phyloP scores from a whole-genome alignment of 305 asterid genomes.

The Petunia hybrid region DNA sequence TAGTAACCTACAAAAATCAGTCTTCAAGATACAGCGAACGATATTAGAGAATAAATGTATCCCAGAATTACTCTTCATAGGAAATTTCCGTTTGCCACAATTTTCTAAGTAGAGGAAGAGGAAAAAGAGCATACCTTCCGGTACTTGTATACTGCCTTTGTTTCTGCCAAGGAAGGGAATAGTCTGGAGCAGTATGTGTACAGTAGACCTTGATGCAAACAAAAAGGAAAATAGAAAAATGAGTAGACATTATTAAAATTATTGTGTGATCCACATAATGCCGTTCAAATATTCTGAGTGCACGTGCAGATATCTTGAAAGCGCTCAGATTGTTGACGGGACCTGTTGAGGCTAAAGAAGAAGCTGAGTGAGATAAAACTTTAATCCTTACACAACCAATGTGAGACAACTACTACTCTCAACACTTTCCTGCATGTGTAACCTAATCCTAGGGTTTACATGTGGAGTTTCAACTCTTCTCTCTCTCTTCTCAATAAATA shows the following conservation, averaged over 20 bases:
- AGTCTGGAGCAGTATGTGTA: slow-evolving; percentile 93
- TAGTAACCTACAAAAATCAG: background rate
- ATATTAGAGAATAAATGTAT: slow-evolving; percentile 7
- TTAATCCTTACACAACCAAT: no score
- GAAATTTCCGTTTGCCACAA: background rate
- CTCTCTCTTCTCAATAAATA: no score
- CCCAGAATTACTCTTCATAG: background rate
- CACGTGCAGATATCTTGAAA: slow-evolving; percentile 21
- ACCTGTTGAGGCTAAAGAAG: background rate
- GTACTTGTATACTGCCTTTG: slow-evolving; percentile 93
- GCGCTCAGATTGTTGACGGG: background rate
- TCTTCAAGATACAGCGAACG: background rate
- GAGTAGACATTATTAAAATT: background rate
- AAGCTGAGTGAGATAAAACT: slow-evolving; percentile 17
- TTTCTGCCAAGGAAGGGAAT: slow-evolving; percentile 99
- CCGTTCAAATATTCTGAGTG: background rate
- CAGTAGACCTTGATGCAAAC: slow-evolving; percentile 71
- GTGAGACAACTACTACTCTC: no score
- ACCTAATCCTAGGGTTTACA: no score
- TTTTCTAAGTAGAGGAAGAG: background rate
- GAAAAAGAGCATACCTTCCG: slow-evolving; percentile 71
- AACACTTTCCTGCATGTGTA: no score
- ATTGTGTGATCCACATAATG: slow-evolving; percentile 14
- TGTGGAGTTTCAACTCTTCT: no score
- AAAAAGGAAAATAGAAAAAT: slow-evolving; percentile 1